Evolutionary conservation across 1,139 yeast species (phyloP).

Genomic region (Kluyveromyces sp.): DNA sequence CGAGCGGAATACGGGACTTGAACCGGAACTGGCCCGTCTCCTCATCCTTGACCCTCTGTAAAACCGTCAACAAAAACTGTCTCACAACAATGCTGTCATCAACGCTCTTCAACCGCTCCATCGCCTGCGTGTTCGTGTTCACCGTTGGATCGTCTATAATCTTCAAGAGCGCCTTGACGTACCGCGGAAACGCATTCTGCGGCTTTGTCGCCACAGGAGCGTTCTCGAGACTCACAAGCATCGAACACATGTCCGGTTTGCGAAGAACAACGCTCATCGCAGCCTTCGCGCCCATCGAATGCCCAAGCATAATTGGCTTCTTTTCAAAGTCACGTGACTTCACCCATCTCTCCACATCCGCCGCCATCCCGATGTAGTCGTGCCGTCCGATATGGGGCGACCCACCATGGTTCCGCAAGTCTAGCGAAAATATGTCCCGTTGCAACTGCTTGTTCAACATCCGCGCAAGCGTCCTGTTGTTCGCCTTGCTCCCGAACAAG

Average conservation of each 20-base stretch:
- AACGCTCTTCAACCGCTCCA: constrained; percentile 49
- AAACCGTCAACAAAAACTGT: constrained; percentile 49
- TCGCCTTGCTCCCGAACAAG: constrained; percentile 72
- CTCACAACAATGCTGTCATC: constrained; percentile 58
- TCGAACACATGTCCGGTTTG: constrained; percentile 54
- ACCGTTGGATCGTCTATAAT: constrained; percentile 41
- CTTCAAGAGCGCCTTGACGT: constrained; percentile 54
- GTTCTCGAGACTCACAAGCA: constrained; percentile 77
- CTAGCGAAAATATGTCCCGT: constrained; percentile 60
- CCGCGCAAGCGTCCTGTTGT: constrained; percentile 69
- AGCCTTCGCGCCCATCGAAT: constrained; percentile 95
- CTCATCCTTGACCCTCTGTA: constrained; percentile 46
- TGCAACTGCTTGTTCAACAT: constrained; percentile 31
- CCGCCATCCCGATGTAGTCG: constrained; percentile 75
- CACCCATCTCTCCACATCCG: constrained; percentile 73
- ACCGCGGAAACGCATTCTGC: constrained; percentile 54
- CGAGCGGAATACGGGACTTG: constrained; percentile 58
- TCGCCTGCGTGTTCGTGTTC: constrained; percentile 59
- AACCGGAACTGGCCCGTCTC: constrained; percentile 32
- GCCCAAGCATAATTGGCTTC: constrained; percentile 69
- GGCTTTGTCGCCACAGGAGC: constrained; percentile 70
- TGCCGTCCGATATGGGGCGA: constrained; percentile 68
- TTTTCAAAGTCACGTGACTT: constrained; percentile 30
- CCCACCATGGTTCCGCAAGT: constrained; percentile 85
- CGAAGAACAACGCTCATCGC: constrained; percentile 83